A percentile compares a stretch with the other conserved stretches of the same genome.
Evolutionary conservation across 441 rosid genomes (phyloP).

Genomic region (Gossypium davidsonii): DNA sequence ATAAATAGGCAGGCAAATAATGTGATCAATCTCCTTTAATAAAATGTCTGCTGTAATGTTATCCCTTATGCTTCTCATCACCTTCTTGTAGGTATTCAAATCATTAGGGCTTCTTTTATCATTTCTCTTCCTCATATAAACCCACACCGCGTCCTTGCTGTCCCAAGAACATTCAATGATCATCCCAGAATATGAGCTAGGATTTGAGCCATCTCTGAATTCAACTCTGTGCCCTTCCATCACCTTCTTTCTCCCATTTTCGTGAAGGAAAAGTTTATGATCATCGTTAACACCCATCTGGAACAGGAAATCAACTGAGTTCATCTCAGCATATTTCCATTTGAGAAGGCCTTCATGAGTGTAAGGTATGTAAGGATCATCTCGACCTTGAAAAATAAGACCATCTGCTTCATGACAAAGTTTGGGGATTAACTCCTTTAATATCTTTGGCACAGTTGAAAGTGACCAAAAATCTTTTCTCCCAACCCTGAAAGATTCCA

Average conservation of each 20-base stretch:
- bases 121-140: conserved; percentile 64
- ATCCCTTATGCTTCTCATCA: conserved; percentile 85
- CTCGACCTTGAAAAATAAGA: conserved; percentile 98
- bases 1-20: conserved; percentile 84
- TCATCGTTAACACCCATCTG: conserved; percentile 75
- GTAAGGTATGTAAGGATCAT: conserved; percentile 89
- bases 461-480: conserved; percentile 97
- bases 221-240: conserved; percentile 75
- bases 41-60: conserved; percentile 84
- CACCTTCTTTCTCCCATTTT: conserved; percentile 17
- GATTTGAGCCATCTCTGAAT: conserved; percentile 17
- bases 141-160: conserved; percentile 57
- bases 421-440: conserved; percentile 82
- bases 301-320: conserved; percentile 89
- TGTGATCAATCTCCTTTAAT: conserved; percentile 71
- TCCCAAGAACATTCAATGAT: conserved; percentile 55
- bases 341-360: conserved; percentile 92
- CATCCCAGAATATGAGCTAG: not conserved
- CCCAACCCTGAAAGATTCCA: conserved; percentile 92
- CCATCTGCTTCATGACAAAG: conserved; percentile 98
- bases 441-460: conserved; percentile 67
- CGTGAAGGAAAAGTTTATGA: not conserved
- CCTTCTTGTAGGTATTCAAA: conserved; percentile 81
- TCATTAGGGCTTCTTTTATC: conserved; percentile 86
- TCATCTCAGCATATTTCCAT: conserved; percentile 94